Conservation (phyloP, 192 early-diverging fungal genomes). For the Gryganskiella cystojenkinii region DNA sequence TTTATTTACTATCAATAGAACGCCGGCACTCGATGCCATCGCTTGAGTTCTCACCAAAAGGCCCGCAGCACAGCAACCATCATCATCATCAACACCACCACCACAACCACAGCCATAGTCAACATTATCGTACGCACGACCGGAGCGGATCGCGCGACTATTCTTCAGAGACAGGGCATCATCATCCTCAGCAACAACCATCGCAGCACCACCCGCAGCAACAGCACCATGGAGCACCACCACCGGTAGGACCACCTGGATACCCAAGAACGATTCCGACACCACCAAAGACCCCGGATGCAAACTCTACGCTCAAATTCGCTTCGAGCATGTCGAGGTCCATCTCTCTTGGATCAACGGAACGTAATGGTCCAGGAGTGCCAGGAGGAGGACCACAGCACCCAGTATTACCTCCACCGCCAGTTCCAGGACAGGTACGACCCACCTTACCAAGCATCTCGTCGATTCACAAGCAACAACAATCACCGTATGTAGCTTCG, state of each 20-base stretch:
- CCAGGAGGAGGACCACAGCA: conserved; percentile 16
- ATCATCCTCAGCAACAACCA: background rate
- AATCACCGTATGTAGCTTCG: conserved; percentile 17
- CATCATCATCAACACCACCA: conserved; percentile 5
- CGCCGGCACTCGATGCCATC: conserved; percentile 52
- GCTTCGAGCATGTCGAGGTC: conserved; percentile 48
- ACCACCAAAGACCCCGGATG: conserved; percentile 47
- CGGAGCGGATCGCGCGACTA: conserved; percentile 43
- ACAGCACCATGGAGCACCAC: conserved; percentile 17
- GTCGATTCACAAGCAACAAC: conserved; percentile 25
- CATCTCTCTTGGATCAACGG: conserved; percentile 33
- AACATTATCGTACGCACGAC: conserved; percentile 7
- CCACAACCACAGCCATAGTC: conserved; percentile 9
- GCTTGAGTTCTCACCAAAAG: conserved; percentile 47
- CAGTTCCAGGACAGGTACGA: conserved; percentile 17
- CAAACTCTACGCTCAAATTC: conserved; percentile 30
- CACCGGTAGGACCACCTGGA: conserved; percentile 7
- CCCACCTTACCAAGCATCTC: conserved; percentile 41
- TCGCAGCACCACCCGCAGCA: conserved; percentile 2
- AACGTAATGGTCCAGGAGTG: conserved; percentile 1
- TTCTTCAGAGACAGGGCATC: background rate
- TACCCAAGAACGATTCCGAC: conserved; percentile 42
- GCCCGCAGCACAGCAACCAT: conserved; percentile 1
- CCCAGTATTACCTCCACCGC: background rate
- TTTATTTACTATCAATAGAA: conserved; percentile 15